phyloP scores from a whole-genome alignment of 2,329 filamentous ascomycete genomes.

The Cercospora sesami region DNA sequence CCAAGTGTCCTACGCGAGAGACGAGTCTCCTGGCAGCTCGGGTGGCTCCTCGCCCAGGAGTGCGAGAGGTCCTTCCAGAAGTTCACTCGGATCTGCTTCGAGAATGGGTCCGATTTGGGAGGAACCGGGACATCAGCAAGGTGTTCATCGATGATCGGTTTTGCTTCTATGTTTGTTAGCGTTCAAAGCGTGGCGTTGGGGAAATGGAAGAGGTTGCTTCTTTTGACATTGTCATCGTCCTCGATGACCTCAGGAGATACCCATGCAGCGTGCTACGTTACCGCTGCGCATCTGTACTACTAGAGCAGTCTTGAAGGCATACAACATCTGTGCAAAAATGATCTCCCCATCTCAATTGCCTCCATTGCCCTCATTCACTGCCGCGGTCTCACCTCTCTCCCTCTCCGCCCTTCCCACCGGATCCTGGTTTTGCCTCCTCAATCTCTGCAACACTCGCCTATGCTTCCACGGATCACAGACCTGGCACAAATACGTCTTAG shows the following conservation, averaged over 20 bases:
- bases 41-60: slow-evolving; percentile 6
- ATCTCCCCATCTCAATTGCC: background rate
- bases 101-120: slow-evolving; percentile 20
- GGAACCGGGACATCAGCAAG: slow-evolving; percentile 4
- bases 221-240: background rate
- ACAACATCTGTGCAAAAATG: background rate
- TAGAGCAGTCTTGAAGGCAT: background rate
- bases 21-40: slow-evolving; percentile 14
- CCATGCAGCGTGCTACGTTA: background rate
- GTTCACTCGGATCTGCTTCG: slow-evolving; percentile 13
- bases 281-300: background rate
- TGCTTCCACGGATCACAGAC: slow-evolving; percentile 32
- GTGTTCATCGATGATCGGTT: background rate
- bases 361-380: background rate
- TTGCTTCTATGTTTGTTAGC: slow-evolving; percentile 15
- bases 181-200: slow-evolving; percentile 21
- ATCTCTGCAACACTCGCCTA: slow-evolving; percentile 18
- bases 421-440: slow-evolving; percentile 15
- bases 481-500: slow-evolving; percentile 28
- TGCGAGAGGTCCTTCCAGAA: slow-evolving; percentile 16
- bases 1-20: slow-evolving; percentile 15
- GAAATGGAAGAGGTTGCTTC: background rate
- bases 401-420: background rate
- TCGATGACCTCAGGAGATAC: background rate
- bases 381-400: background rate